A percentile compares a stretch with the other conserved stretches of the same genome.
phyloP scores from a whole-genome alignment of 495 filamentous ascomycete genomes.

The Chaetomidium leptoderma region DNA sequence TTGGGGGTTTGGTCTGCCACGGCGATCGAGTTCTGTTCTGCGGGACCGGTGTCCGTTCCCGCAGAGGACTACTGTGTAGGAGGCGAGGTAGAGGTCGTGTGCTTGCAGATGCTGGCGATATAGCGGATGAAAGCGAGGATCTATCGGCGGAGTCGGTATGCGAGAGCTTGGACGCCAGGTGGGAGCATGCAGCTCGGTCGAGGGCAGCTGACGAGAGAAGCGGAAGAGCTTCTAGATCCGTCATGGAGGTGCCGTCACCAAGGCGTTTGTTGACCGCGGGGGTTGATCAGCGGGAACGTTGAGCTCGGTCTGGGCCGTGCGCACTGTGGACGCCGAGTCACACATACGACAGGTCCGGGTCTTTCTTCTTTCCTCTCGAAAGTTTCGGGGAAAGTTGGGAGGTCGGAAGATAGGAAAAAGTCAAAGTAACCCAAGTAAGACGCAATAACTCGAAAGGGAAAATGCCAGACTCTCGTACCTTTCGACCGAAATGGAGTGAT shows the following conservation, averaged over 20 bases:
- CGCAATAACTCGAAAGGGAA: too few species aligned
- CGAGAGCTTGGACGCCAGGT: neutral
- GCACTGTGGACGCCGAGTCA: neutral
- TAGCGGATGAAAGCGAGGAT: neutral
- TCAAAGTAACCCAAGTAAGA: too few species aligned
- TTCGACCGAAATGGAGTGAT: too few species aligned
- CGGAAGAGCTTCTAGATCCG: conserved; percentile 7
- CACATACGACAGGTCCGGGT: neutral
- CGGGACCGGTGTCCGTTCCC: conserved; percentile 31
- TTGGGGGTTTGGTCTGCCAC: conserved; percentile 37
- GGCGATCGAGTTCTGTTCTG: conserved; percentile 28
- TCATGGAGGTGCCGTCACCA: conserved; percentile 25
- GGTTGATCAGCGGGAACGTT: conserved; percentile 5
- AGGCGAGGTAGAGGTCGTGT: conserved; percentile 4
- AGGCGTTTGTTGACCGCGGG: conserved; percentile 10
- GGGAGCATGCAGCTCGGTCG: neutral
- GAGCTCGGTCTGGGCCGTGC: conserved; percentile 3
- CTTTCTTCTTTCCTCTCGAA: neutral
- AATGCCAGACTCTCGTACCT: too few species aligned
- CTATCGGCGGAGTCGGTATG: neutral
- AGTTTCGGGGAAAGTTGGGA: neutral
- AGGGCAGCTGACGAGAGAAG: conserved; percentile 3
- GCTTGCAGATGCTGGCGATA: neutral
- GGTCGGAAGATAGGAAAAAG: neutral
- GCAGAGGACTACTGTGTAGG: conserved; percentile 16